These are phyloP conservation scores for Acanthamoeba triangularis DNA, from an alignment of 208 protist species.

Conservation along the genomic window DNA sequence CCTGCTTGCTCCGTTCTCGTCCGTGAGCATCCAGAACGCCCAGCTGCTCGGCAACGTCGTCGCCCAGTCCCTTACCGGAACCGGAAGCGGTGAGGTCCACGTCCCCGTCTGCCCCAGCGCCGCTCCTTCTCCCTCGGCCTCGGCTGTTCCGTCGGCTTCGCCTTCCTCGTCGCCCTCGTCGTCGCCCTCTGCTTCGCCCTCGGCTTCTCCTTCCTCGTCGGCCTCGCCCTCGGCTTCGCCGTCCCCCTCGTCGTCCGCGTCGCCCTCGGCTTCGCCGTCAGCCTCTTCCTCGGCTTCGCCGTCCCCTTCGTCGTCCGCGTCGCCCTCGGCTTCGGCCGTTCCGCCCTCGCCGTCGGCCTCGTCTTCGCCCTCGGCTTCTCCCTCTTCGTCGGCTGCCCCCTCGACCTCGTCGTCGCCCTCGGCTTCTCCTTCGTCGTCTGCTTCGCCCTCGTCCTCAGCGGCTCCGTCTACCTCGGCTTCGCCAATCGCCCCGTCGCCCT, in stretches of 20 bases:
- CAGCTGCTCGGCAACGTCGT: slow-evolving; percentile 58
- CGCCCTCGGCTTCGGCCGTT: background rate
- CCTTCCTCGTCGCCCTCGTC: background rate
- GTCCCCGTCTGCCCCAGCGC: background rate
- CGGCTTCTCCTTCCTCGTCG: background rate
- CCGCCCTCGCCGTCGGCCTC: background rate
- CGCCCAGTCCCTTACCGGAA: background rate
- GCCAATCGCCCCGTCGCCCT: background rate
- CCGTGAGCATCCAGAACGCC: background rate
- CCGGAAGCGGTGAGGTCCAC: slow-evolving; percentile 56
- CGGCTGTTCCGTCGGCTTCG: background rate
- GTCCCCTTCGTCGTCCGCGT: background rate
- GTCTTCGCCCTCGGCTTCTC: background rate
- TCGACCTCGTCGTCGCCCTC: background rate
- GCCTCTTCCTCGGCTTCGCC: background rate
- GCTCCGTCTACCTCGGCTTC: background rate
- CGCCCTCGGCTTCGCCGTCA: background rate
- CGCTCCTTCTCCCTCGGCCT: background rate
- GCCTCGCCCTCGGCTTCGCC: background rate
- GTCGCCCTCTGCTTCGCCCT: background rate
- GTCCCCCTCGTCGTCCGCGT: background rate
- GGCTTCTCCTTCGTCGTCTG: background rate
- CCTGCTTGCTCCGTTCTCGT: slow-evolving; percentile 6
- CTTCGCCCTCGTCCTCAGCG: background rate
- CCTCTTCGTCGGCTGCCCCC: background rate